Evolutionary conservation across 106 monocot genomes (phyloP).

Genomic region (Dendrobium catenatum): DNA sequence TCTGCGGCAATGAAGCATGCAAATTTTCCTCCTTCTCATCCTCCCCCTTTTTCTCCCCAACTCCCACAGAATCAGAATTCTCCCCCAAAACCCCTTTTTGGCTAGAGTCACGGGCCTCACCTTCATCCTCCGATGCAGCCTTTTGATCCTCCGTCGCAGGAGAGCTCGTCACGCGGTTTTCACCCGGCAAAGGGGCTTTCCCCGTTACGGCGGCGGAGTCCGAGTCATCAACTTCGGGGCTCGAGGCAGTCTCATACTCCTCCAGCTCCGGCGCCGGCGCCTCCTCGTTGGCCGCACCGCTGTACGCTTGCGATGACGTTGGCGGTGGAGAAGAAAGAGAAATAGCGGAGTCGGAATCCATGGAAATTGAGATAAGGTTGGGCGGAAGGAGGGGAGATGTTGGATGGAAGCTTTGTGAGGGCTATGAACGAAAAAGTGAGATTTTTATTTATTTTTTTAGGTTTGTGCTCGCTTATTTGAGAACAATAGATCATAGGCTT

Average conservation of each 20-base stretch:
- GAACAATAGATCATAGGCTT: too few relatives aligned
- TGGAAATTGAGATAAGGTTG: conserved; percentile 7
- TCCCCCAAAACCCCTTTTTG: conserved; percentile 11
- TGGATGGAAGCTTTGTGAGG: background rate
- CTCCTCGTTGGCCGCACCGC: background rate
- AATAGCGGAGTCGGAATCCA: conserved; percentile 8
- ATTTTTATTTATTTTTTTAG: background rate
- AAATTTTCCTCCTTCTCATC: conserved; percentile 7
- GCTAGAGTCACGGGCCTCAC: background rate
- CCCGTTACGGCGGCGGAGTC: background rate
- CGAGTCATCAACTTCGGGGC: background rate
- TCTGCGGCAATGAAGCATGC: background rate
- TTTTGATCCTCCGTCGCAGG: background rate
- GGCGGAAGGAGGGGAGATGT: background rate
- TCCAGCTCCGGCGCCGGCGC: conserved; percentile 3
- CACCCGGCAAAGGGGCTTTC: background rate
- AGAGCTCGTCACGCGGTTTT: background rate
- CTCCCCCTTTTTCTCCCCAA: background rate
- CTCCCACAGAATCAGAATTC: background rate
- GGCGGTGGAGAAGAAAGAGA: background rate
- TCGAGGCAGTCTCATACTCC: conserved; percentile 19
- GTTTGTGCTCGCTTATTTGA: too few relatives aligned
- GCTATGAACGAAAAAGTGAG: background rate
- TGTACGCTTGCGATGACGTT: background rate
- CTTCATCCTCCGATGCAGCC: background rate